Base-by-base conservation (phyloP, 148 eudicot species). In the Vaccinium vitisidaea region DNA sequence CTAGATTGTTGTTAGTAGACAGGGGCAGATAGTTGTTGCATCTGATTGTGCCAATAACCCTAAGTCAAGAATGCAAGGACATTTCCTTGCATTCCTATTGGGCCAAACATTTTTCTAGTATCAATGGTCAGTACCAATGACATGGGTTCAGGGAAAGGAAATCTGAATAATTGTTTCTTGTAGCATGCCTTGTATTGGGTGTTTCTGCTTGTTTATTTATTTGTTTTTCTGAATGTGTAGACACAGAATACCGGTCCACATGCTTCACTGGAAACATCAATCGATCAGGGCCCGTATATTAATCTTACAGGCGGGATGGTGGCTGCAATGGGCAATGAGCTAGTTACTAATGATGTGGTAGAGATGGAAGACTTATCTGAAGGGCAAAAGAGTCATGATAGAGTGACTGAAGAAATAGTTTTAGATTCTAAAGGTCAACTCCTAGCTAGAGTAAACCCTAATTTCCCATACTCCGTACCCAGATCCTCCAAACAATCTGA, bases 291-390 rank as follows among this genome's bases (percentile, higher is more conserved):
- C 43, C 98, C 98, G 11, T 95, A 89, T 87, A 84, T 95, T 54
- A 94, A 90, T 67, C 85, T 93, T n/a, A 84, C 94, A 14, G 95
- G 93, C 48, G 98, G 96, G 43, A 93, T 87, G 92, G 89, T 94
- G 73, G 93, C 95, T 85, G 95, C 96, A 55, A 88, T 89, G 70
- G 90, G 87, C 67, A 89, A 90, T 80, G 92, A 82, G n/a, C 88
- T 73, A 48, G 76, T 80, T 56, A 80, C 63, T 83, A 84, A 87
- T 76, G 86, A 85, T 75, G 80, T 54, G 46, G 87, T 69, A 36
- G 87, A 84, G 50, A 82, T 69, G 5, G 39, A 69, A 69, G 39
- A 88, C 58, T 84, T 84, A 25, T 80, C 86, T 36, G 89, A 86
- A 78, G 80, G 59, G 83, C 56, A 48, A 49, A 50, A 32, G 21